phyloP scores from a whole-genome alignment of 2,329 filamentous ascomycete genomes.

The Colletotrichum sp. region DNA sequence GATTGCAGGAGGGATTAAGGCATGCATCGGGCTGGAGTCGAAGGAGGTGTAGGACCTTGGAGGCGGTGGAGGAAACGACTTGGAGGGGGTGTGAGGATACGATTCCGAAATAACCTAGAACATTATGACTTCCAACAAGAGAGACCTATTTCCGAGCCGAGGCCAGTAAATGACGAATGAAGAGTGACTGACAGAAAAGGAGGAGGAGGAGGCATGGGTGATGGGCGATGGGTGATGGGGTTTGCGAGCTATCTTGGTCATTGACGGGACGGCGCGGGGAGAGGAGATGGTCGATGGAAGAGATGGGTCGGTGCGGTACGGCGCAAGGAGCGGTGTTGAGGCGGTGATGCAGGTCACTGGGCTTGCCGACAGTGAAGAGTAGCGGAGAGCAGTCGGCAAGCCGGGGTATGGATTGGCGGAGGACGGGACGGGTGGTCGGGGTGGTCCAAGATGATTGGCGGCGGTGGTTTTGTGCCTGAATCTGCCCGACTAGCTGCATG shows the following conservation, averaged over 20 bases:
- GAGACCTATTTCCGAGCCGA: conserved; percentile 4
- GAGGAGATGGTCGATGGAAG: background rate
- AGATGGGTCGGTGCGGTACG: background rate
- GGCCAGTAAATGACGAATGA: background rate
- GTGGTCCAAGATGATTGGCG: conserved; percentile 7
- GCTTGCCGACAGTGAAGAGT: conserved; percentile 16
- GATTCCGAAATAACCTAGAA: conserved; percentile 18
- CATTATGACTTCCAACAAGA: conserved; percentile 9
- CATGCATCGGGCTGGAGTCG: conserved; percentile 1
- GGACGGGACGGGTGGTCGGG: conserved; percentile 4
- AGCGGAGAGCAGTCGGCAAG: background rate
- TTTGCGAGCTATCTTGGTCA: background rate
- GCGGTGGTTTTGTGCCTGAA: conserved; percentile 18
- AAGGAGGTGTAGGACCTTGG: background rate
- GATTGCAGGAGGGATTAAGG: conserved; percentile 11
- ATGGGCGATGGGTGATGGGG: background rate
- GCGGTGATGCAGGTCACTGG: conserved; percentile 21
- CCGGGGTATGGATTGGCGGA: background rate
- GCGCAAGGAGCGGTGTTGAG: conserved; percentile 20
- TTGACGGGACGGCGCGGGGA: conserved; percentile 16
- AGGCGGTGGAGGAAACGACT: conserved; percentile 14
- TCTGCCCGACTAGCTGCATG: conserved; percentile 22
- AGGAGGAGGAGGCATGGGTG: background rate
- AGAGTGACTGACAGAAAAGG: background rate
- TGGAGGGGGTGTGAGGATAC: conserved; percentile 4